Percentiles rank a stretch among this genome's conserved stretches.
Evolutionary conservation across 2,329 filamentous ascomycete genomes (phyloP).

Genomic region (Coleophoma cylindrospora): DNA sequence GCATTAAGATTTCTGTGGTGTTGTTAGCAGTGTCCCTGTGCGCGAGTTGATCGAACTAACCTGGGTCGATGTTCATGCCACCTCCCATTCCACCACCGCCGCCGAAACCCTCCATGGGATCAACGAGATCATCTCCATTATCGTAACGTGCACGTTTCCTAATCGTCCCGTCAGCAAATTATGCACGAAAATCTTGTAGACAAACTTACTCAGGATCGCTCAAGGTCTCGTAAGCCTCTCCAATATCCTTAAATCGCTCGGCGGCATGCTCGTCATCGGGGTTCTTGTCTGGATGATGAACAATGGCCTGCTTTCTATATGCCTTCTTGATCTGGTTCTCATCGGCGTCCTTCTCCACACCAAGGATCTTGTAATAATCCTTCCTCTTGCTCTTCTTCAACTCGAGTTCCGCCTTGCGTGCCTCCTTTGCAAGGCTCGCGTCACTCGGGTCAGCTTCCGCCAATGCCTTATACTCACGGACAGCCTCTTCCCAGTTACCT

Average conservation of each 20-base stretch:
- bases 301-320: constrained; percentile 89
- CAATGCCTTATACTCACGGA: constrained; percentile 83
- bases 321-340: constrained; percentile 92
- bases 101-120: constrained; percentile 72
- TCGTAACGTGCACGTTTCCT: constrained; percentile 89
- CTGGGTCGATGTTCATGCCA: constrained; percentile 33
- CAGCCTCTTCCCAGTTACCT: constrained; percentile 87
- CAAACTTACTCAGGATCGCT: constrained; percentile 81
- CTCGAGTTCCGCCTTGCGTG: constrained; percentile 87
- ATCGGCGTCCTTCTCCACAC: constrained; percentile 76
- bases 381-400: constrained; percentile 97
- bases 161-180: not conserved
- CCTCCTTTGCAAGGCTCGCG: constrained; percentile 73
- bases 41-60: not conserved
- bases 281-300: constrained; percentile 98
- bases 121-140: constrained; percentile 84
- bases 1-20: constrained; percentile 28
- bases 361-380: constrained; percentile 98
- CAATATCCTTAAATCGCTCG: constrained; percentile 94
- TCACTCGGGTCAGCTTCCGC: constrained; percentile 81
- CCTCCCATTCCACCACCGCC: constrained; percentile 52
- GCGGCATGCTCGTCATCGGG: constrained; percentile 79
- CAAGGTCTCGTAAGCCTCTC: constrained; percentile 93
- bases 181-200: not conserved
- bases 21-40: constrained; percentile 10